Percentiles rank a stretch among this genome's conserved stretches.
Conservation (phyloP, 805 yeast genomes). For the Blastobotrys parvus region DNA sequence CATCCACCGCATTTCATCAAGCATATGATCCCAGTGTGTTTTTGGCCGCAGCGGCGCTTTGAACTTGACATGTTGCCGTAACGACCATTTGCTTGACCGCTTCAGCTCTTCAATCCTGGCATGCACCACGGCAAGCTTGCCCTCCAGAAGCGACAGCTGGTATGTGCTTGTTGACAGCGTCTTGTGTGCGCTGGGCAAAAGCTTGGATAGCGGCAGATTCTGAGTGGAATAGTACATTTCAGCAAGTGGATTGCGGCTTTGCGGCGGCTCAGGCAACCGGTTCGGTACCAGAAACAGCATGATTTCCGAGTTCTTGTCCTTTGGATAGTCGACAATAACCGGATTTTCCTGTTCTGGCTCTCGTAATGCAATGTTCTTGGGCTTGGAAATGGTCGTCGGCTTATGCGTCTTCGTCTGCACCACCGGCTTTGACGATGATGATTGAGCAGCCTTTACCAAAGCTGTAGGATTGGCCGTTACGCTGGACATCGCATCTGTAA, state of each 20-base stretch:
- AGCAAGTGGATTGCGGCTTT: slow-evolving; percentile 44
- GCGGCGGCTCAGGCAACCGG: slow-evolving; percentile 29
- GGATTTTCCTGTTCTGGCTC: slow-evolving; percentile 3
- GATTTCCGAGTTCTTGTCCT: slow-evolving; percentile 16
- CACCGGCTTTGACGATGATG: not conserved
- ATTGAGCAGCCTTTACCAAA: not conserved
- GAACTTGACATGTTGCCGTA: slow-evolving; percentile 71
- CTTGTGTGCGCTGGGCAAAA: slow-evolving; percentile 80
- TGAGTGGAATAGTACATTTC: slow-evolving; percentile 84
- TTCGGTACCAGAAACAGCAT: slow-evolving; percentile 27
- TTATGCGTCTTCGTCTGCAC: not conserved
- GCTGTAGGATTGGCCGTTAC: not conserved
- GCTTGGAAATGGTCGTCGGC: not conserved
- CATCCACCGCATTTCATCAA: slow-evolving; percentile 82
- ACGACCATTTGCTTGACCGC: slow-evolving; percentile 80
- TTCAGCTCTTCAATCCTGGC: slow-evolving; percentile 89
- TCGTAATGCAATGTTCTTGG: not conserved
- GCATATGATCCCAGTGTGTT: slow-evolving; percentile 62
- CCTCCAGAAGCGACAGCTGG: slow-evolving; percentile 80
- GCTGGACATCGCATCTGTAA: not conserved
- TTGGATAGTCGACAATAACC: slow-evolving; percentile 5
- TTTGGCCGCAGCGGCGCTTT: slow-evolving; percentile 52
- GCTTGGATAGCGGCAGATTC: slow-evolving; percentile 72
- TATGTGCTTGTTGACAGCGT: slow-evolving; percentile 76
- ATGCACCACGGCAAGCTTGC: slow-evolving; percentile 81